Conservation (phyloP, 495 filamentous ascomycete genomes). For the Penicillium arizonense region DNA sequence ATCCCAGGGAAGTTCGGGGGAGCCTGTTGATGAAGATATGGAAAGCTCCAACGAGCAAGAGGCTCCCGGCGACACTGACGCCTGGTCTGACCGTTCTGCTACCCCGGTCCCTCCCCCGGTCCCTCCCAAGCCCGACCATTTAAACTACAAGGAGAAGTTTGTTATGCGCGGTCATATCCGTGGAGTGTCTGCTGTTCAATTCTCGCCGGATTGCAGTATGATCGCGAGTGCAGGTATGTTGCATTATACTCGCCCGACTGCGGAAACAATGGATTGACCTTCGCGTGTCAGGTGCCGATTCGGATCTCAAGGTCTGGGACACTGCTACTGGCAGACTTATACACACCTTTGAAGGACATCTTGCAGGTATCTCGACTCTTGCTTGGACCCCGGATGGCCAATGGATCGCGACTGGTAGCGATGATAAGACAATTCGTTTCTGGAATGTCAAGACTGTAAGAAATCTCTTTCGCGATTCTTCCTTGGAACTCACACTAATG, state of each 20-base stretch:
- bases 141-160: constrained; percentile 62
- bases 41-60: constrained; percentile 5
- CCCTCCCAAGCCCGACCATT: constrained; percentile 41
- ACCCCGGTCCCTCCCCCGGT: constrained; percentile 38
- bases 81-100: constrained; percentile 28
- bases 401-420: constrained; percentile 84
- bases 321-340: constrained; percentile 71
- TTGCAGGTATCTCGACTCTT: constrained; percentile 85
- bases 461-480: constrained; percentile 5
- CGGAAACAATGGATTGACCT: not conserved
- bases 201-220: constrained; percentile 85
- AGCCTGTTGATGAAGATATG: constrained; percentile 14
- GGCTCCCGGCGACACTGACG: constrained; percentile 7
- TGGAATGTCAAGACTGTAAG: constrained; percentile 82
- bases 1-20: constrained; percentile 18
- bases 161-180: constrained; percentile 72
- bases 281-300: constrained; percentile 66
- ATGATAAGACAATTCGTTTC: constrained; percentile 92
- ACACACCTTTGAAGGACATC: constrained; percentile 88
- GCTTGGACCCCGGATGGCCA: constrained; percentile 88
- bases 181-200: constrained; percentile 81
- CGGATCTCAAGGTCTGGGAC: constrained; percentile 88
- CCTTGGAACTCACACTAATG: not conserved
- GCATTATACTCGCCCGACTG: not conserved
- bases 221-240: constrained; percentile 80